phyloP scores from a whole-genome alignment of 257 asterid genomes.

The Solanum chmielewskii region DNA sequence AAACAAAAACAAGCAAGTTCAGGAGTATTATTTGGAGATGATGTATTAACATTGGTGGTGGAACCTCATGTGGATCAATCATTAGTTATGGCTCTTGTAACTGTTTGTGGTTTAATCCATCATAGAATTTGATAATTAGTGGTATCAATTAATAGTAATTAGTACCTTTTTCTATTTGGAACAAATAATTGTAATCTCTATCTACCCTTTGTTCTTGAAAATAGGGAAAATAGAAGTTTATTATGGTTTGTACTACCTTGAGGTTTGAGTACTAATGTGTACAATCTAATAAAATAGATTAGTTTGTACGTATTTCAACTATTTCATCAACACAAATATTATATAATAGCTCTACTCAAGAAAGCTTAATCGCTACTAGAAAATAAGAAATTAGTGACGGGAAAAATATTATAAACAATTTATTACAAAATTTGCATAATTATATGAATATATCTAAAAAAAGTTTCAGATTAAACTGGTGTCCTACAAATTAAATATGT shows the following conservation, averaged over 20 bases:
- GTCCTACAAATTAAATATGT: no score
- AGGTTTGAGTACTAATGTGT: neutral
- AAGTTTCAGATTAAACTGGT: no score
- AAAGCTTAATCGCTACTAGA: no score
- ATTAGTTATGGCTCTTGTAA: constrained; percentile 43
- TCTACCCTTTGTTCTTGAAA: neutral
- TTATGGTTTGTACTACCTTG: neutral
- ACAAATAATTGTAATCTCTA: neutral
- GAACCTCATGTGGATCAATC: constrained; percentile 47
- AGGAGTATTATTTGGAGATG: constrained; percentile 46
- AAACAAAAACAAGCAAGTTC: constrained; percentile 29
- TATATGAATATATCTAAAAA: no score
- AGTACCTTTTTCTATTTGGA: no score
- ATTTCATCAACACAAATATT: no score
- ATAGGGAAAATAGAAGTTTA: neutral
- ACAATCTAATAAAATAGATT: neutral
- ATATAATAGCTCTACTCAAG: no score
- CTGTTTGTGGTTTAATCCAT: constrained; percentile 43
- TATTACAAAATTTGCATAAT: no score
- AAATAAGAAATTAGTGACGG: no score
- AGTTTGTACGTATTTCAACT: no score
- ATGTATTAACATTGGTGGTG: constrained; percentile 43
- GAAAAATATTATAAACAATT: no score
- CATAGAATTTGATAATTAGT: constrained; percentile 14
- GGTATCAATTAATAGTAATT: neutral